Base-by-base conservation (phyloP, 1,284 basidiomycete species). In the Trichosporon sp. region DNA sequence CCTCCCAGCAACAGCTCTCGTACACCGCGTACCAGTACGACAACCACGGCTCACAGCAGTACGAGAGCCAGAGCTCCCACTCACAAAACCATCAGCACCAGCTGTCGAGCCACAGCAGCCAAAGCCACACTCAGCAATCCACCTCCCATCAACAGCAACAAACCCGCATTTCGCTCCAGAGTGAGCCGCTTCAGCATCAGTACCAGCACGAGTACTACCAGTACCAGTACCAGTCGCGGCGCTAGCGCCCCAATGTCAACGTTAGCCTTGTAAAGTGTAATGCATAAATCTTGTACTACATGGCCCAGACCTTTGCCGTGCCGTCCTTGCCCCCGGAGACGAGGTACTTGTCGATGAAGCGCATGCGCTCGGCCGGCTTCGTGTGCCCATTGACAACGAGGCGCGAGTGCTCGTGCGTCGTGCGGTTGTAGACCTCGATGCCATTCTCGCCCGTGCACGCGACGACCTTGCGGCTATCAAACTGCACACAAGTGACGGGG, bases 311-410 rank as follows among this genome's bases (percentile, higher is more conserved):
- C 86, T 98, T 98, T 77, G 98, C 89, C 61, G 88, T 87, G 37
- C 91, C 88, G 84, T 99, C 96, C 69, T 91, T 89, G 68, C 91
- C 95, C 59, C 97, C 97, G 32, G 92, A 92, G 51, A 94, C 91
- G 66, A 98, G 87, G 84, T 98, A 99, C 72, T 91, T 90, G 84
- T 99, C 96, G 90, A 98, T 97, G 84, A 97, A 99, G 68, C 96
- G 88, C 76, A 99, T 85, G 74, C 89, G 88, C 84, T 97, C 93
- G n/a, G 91, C 91, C 0, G 96, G 95, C 75, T 89, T 90, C 26
- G 89, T 92, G 83, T 99, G 97, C 11, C 96, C 97, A 80, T 98
- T 98, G 26, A 91, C 92, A 61, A 88, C 83, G 68, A 99, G 85
- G 46, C 91, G 88, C 10, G 92, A 91, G 75, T 95, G 91, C 81